Evolutionary conservation across 2,329 filamentous ascomycete species (phyloP), one percentile per base, ranked within the genome.

Genomic region (Neophaeococcomyces mojaviensis): DNA sequence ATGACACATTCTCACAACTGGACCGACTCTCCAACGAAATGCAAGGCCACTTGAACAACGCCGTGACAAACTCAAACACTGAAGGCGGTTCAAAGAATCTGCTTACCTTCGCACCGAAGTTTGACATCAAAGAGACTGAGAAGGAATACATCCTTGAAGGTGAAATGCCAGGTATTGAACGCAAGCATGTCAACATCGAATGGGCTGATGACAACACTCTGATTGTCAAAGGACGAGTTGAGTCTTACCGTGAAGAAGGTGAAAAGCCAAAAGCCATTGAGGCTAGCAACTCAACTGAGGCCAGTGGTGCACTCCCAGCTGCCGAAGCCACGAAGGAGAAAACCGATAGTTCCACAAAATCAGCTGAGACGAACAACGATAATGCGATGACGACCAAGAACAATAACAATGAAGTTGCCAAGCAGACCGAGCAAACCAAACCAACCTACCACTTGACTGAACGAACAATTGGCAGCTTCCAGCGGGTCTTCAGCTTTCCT

Each of bases 371-470:
- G 16, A 58, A 58, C 33, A 57, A 58, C 15, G 37, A 33, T 3
- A 30, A 16, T 26, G 30, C 30, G 20, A 15, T 36, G 7, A 19
- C 44, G 13, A 37, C 55, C 26, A 49, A 44, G 19, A 50, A 41
- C 37, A 47, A 47, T 13, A 44, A 46, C 40, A 49, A 46, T 44
- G 57, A 58, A 54, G 56, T 66, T 37, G 48, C 60, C 42, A 64
- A 64, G 56, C 50, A 60, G 58, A 35, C 50, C 45, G 24, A 19
- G 36, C 47, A 55, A 38, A 39, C 50, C 33, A 39, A 58, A 19
- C 56, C 68, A 46, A 72, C 68, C 50, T 81, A 76, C 66, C 81
- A 77, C 77, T 69, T 79, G 40, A 71, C 67, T 42, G 78, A 82
- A 61, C 76, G 78, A 57, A 72, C 69, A 2, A 66, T 78, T 13